Evolutionary conservation across 1,139 yeast genomes (phyloP).

Genomic region (Sporopachydermia cereana): DNA sequence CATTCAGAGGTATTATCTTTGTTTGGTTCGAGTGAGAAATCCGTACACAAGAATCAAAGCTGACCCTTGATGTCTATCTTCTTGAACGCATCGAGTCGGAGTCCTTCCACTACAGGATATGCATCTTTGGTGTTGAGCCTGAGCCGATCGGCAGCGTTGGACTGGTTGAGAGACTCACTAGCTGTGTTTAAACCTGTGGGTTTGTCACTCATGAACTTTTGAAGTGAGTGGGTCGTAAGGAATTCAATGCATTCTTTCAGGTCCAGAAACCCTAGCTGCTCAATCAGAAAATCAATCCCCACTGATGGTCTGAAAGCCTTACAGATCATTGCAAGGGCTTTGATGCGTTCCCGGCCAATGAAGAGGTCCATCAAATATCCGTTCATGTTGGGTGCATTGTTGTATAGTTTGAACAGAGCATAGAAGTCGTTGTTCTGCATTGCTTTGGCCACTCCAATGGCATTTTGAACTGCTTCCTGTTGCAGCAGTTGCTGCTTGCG

Average conservation of each 20-base stretch:
- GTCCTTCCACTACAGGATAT: conserved; percentile 32
- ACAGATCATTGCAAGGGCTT: conserved; percentile 47
- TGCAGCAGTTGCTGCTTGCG: conserved; percentile 16
- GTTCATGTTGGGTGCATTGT: conserved; percentile 30
- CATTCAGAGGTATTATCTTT: too few relatives aligned
- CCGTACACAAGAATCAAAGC: conserved; percentile 33
- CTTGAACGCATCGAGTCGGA: conserved; percentile 35
- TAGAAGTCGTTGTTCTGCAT: conserved; percentile 40
- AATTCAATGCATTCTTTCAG: conserved; percentile 29
- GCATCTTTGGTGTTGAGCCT: conserved; percentile 33
- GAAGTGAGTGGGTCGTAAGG: conserved; percentile 31
- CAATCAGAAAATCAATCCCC: conserved; percentile 32
- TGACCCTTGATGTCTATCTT: conserved; percentile 93
- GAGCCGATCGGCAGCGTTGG: conserved; percentile 19
- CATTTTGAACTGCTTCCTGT: conserved; percentile 28
- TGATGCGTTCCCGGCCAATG: conserved; percentile 45
- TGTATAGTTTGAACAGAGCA: conserved; percentile 35
- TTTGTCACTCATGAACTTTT: conserved; percentile 25
- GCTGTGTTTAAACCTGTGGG: conserved; percentile 9
- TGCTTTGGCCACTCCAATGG: conserved; percentile 34
- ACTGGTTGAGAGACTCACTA: conserved; percentile 9
- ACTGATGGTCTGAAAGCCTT: conserved; percentile 45
- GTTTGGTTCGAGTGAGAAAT: too few relatives aligned
- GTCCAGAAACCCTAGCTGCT: conserved; percentile 36
- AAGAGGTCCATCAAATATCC: conserved; percentile 35